A percentile compares a stretch with the other conserved stretches of the same genome.
Conservation (phyloP, 306 rosid genomes). For the Benincasa hispida region DNA sequence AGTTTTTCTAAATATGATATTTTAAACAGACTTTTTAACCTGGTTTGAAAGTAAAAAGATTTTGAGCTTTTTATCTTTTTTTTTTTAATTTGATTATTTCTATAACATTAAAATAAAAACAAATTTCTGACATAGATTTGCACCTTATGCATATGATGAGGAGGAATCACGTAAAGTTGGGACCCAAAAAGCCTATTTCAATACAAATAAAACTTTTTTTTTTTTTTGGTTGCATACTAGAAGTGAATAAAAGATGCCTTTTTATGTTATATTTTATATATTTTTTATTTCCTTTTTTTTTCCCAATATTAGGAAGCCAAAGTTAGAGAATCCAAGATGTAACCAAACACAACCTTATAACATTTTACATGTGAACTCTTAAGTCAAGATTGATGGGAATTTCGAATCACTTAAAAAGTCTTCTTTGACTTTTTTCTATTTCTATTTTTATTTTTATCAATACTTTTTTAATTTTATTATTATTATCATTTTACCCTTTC, state of each 20-base stretch:
- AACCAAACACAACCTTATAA: background rate
- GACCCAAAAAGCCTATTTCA: background rate
- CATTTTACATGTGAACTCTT: background rate
- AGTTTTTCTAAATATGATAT: background rate
- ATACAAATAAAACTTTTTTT: background rate
- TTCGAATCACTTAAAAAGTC: background rate
- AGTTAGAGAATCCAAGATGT: background rate
- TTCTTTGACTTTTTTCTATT: background rate
- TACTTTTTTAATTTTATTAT: background rate
- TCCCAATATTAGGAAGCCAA: background rate
- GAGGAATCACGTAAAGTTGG: background rate
- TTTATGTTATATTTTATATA: too few species aligned
- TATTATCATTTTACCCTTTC: background rate
- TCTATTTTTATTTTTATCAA: background rate
- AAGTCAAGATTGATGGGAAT: conserved; percentile 1
- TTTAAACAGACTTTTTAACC: too few species aligned
- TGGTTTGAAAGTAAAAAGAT: background rate
- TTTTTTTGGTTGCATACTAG: background rate
- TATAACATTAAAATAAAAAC: background rate
- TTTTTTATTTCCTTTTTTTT: background rate
- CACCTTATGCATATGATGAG: background rate
- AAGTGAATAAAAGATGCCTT: background rate
- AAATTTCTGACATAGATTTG: background rate
- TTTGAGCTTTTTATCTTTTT: background rate
- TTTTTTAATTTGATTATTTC: background rate